Evolutionary conservation across 192 early-diverging fungal genomes (phyloP).

Genomic region (Pilaira anomala): DNA sequence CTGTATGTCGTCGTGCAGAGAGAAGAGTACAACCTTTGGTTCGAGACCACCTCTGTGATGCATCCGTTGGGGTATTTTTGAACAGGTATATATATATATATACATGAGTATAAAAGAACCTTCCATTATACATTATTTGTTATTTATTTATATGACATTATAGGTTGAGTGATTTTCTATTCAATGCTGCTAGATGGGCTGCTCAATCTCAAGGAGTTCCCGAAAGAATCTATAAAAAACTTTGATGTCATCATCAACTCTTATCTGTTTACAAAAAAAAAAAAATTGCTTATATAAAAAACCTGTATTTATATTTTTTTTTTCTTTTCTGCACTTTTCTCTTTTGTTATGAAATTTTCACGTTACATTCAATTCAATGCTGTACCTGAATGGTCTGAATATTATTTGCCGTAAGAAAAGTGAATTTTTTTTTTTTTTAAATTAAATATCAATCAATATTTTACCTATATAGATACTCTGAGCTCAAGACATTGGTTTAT

Average conservation of each 20-base stretch:
- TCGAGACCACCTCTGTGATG: constrained; percentile 53
- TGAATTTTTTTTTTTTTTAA: not conserved
- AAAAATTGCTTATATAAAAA: not conserved
- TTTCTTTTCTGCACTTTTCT: not conserved
- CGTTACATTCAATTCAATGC: constrained; percentile 80
- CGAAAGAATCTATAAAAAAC: constrained; percentile 74
- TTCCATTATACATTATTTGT: not conserved
- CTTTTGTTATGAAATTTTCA: constrained; percentile 70
- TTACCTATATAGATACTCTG: constrained; percentile 52
- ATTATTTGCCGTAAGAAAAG: constrained; percentile 52
- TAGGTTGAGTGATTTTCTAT: constrained; percentile 87
- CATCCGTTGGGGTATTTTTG: constrained; percentile 61
- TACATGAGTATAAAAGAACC: constrained; percentile 2
- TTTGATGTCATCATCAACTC: not conserved
- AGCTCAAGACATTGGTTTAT: constrained; percentile 78
- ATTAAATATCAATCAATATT: not conserved
- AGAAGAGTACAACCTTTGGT: constrained; percentile 74
- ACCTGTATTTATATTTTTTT: not conserved
- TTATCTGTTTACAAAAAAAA: not conserved
- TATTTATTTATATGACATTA: constrained; percentile 2
- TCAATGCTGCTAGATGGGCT: constrained; percentile 81
- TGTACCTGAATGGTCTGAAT: constrained; percentile 68
- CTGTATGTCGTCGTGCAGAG: constrained; percentile 84
- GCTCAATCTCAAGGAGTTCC: constrained; percentile 65
- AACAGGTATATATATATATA: constrained; percentile 54